Percentiles rank a stretch among this genome's conserved stretches.
Evolutionary conservation across 164 flowering plant species (phyloP).

Genomic region (Liquidambar formosana): DNA sequence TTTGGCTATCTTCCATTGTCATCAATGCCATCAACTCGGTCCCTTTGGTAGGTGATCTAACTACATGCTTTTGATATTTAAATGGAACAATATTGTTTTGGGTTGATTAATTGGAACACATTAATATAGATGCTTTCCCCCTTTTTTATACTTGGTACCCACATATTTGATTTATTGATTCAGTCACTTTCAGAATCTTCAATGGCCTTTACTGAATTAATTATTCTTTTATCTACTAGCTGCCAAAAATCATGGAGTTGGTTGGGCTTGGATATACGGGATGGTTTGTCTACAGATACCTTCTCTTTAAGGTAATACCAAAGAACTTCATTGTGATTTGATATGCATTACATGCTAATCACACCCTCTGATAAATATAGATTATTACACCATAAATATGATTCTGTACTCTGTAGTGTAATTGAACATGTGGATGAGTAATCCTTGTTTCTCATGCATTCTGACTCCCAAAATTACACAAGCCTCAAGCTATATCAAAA

Average conservation of each 20-base stretch:
- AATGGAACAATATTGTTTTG: not conserved
- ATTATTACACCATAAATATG: no score
- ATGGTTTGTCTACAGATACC: conserved; percentile 97
- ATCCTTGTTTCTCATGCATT: no score
- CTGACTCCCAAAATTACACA: not conserved
- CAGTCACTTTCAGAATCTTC: not conserved
- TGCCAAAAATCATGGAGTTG: conserved; percentile 93
- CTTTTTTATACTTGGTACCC: no score
- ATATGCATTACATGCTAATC: no score
- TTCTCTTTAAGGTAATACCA: conserved; percentile 79
- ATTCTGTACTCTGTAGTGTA: no score
- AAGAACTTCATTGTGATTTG: no score
- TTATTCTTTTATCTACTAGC: conserved; percentile 42
- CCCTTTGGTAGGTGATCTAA: conserved; percentile 64
- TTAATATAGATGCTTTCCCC: no score
- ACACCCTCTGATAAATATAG: no score
- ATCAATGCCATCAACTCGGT: conserved; percentile 91
- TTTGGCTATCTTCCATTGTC: conserved; percentile 83
- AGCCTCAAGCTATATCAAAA: no score
- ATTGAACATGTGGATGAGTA: no score
- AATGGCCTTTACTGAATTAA: not conserved
- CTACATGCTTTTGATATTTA: not conserved
- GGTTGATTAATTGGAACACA: no score
- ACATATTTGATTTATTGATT: not conserved
- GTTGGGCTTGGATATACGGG: conserved; percentile 96